Evolutionary conservation across 805 yeast genomes (phyloP), one percentile per base, ranked within the genome.

Genomic region (Zygosaccharomyces kombuchaensis): DNA sequence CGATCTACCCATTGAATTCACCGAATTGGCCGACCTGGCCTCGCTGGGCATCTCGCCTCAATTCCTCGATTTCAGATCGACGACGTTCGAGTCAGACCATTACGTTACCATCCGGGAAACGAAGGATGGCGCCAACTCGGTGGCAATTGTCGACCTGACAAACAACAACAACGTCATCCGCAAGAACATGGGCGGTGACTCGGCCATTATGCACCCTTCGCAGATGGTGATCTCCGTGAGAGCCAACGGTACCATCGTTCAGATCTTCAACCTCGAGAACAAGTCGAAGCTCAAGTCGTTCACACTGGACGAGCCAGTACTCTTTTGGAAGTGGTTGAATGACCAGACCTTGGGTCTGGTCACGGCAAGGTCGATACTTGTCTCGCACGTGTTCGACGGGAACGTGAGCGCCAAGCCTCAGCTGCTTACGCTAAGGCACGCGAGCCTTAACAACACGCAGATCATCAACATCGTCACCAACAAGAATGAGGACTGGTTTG

Each of bases 151-250:
- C 52, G 95, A 93, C 63, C 75, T 93, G 60, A 75, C 79, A 53
- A 81, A 86, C 63, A 81, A 81, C 71, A 87, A 87, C 68, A 77
- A 80, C 57, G 80, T 90, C 50, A 84, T 86, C 17, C 82, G 95
- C 63, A 91, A 93, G 69, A 85, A 87, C 66, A 93, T 93, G 96
- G 78, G 87, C 45, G 99, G 99, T 36, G 99, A 93, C 69, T 86
- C 89, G 52, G 98, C 97, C 41, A 93, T 93, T 63, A 82, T 93
- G 93, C 95, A 89, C 68, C 98, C 99, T 27, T 62, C 70, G n/a
- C 81, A 84, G 66, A 81, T 84, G 68, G 88, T 90, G 52, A 89
- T 93, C 58, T 88, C 96, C 12, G 79, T 93, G 54, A 80, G 98
- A 63, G 98, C 98, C 35, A 93, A 89, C 62, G 96, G 96, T 55